Percentiles rank a stretch among this genome's conserved stretches.
Evolutionary conservation across 1,284 basidiomycete species (phyloP).

Genomic region (Cryptococcus depauperatus): DNA sequence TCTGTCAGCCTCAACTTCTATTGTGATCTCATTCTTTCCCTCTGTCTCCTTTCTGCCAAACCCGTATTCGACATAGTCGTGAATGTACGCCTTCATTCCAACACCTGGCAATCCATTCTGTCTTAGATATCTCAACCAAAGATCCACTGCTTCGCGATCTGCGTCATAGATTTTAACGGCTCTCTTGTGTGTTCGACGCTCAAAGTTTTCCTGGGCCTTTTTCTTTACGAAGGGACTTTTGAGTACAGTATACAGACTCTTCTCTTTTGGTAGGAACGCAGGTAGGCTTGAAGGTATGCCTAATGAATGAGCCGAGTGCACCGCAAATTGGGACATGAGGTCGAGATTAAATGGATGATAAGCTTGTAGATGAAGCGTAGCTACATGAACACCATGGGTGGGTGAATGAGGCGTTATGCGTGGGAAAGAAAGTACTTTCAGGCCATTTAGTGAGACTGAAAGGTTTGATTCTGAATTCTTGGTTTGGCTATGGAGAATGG

Average conservation of each 20-base stretch:
- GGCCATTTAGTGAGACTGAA: conserved; percentile 10
- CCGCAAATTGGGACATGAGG: conserved; percentile 75
- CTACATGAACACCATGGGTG: conserved; percentile 70
- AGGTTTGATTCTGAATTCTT: neutral
- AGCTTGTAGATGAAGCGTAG: conserved; percentile 73
- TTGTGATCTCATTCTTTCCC: neutral
- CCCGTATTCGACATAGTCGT: conserved; percentile 64
- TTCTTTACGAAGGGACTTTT: conserved; percentile 87
- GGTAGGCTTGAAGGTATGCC: conserved; percentile 71
- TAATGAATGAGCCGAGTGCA: conserved; percentile 73
- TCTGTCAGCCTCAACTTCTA: conserved; percentile 7
- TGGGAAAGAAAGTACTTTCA: conserved; percentile 19
- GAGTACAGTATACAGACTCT: conserved; percentile 77
- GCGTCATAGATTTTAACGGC: conserved; percentile 88
- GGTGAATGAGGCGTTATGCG: conserved; percentile 19
- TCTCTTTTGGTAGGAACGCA: conserved; percentile 64
- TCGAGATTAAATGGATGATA: conserved; percentile 61
- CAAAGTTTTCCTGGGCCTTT: conserved; percentile 94
- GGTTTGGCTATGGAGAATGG: neutral
- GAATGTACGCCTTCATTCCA: conserved; percentile 71
- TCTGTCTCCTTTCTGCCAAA: conserved; percentile 48
- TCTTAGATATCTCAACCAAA: conserved; percentile 73
- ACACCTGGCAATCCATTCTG: conserved; percentile 75
- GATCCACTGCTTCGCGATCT: conserved; percentile 65
- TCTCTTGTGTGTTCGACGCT: conserved; percentile 71